Conservation (phyloP, 2,329 filamentous ascomycete species). For the Aspergillus chevalieri region DNA sequence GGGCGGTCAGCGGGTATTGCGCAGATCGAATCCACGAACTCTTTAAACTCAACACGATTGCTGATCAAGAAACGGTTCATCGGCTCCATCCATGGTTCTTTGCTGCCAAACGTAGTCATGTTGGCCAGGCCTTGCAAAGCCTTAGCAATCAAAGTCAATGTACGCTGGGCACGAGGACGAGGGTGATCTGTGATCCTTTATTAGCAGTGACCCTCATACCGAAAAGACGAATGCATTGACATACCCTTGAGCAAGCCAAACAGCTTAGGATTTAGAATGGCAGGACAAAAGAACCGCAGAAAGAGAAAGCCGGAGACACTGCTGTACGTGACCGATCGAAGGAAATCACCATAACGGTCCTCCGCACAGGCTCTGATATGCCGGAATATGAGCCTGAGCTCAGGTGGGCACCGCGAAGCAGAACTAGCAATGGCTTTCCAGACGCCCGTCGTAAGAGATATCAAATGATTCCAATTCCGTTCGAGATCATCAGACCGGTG, state of each 20-base stretch:
- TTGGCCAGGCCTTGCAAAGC: conserved; percentile 86
- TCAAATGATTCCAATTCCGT: conserved; percentile 74
- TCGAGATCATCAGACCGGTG: conserved; percentile 62
- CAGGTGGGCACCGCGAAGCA: conserved; percentile 68
- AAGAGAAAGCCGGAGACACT: conserved; percentile 94
- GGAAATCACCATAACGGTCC: conserved; percentile 87
- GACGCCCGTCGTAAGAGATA: conserved; percentile 70
- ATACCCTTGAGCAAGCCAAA: conserved; percentile 74
- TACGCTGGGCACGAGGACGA: conserved; percentile 73
- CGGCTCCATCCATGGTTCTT: conserved; percentile 98
- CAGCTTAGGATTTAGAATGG: conserved; percentile 90
- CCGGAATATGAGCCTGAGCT: conserved; percentile 78
- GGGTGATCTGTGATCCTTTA: conserved; percentile 61
- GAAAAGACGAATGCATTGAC: background rate
- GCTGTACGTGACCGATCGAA: conserved; percentile 83
- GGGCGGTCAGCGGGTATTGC: conserved; percentile 67
- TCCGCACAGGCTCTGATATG: conserved; percentile 90
- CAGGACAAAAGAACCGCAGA: conserved; percentile 88
- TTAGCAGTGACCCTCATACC: conserved; percentile 12
- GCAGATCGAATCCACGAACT: conserved; percentile 81
- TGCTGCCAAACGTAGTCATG: conserved; percentile 83
- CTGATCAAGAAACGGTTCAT: conserved; percentile 84
- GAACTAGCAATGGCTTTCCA: conserved; percentile 79
- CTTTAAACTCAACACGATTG: conserved; percentile 73
- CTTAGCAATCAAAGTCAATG: conserved; percentile 87